phyloP scores from a whole-genome alignment of 306 rosid species.

The Vicia faba region DNA sequence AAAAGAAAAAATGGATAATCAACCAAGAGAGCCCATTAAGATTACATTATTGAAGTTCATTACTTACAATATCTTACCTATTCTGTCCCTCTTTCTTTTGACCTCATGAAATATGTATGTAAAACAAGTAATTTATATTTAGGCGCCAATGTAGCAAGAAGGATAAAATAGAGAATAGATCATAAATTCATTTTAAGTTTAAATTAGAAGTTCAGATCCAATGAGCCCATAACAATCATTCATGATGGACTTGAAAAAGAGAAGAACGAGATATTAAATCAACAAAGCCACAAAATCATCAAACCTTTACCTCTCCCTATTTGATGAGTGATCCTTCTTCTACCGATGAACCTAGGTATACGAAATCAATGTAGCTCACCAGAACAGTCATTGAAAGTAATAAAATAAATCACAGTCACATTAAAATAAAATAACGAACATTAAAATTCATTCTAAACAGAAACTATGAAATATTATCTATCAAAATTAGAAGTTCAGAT shows the following conservation, averaged over 20 bases:
- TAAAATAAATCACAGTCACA: no score
- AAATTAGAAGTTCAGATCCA: constrained; percentile 25
- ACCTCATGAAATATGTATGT: constrained; percentile 93
- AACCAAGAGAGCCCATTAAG: constrained; percentile 17
- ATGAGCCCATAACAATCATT: not conserved
- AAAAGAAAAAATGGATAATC: constrained; percentile 28
- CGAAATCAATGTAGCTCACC: no score
- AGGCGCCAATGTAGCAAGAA: constrained; percentile 28
- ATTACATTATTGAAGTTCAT: constrained; percentile 26
- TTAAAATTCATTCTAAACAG: constrained; percentile 5
- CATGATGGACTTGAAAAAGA: constrained; percentile 10
- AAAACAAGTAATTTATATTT: constrained; percentile 32
- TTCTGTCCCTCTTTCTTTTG: constrained; percentile 81
- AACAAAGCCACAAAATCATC: no score
- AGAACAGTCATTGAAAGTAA: no score
- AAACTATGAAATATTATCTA: no score
- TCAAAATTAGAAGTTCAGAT: constrained; percentile 23
- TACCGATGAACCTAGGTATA: no score
- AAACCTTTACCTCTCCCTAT: no score
- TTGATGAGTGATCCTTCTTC: no score
- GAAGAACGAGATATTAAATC: constrained; percentile 20
- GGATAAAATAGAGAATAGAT: constrained; percentile 15
- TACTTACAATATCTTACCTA: constrained; percentile 61
- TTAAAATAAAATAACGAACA: no score
- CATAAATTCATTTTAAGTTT: constrained; percentile 7